These are phyloP conservation scores for Cadophora sp. DNA, from an alignment of 2,329 filamentous ascomycete species.

Conservation along the genomic window DNA sequence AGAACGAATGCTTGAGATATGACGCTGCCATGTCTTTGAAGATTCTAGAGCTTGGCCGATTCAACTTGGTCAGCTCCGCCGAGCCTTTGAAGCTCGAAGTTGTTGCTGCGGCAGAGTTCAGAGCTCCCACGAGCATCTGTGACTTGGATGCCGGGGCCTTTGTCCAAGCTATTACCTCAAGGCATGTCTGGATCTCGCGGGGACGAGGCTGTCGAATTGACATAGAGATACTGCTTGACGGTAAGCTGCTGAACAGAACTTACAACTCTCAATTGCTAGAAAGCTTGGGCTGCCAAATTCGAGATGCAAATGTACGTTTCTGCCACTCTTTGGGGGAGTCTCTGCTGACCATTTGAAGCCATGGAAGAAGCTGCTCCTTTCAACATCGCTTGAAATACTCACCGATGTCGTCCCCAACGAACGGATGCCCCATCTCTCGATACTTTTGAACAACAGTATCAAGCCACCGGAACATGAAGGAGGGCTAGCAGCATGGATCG, in stretches of 20 bases:
- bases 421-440: constrained; percentile 25
- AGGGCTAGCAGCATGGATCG: constrained; percentile 23
- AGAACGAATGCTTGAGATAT: constrained; percentile 20
- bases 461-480: not conserved
- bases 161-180: constrained; percentile 32
- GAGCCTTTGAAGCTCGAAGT: constrained; percentile 32
- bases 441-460: constrained; percentile 31
- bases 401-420: not conserved
- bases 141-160: not conserved
- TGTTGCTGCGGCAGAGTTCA: constrained; percentile 22
- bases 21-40: constrained; percentile 32
- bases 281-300: constrained; percentile 31
- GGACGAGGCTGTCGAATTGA: constrained; percentile 35
- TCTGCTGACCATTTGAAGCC: constrained; percentile 28
- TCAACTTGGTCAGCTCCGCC: constrained; percentile 26
- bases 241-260: constrained; percentile 21
- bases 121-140: not conserved
- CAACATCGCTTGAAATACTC: constrained; percentile 27
- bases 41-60: constrained; percentile 28
- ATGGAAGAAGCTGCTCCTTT: constrained; percentile 27
- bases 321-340: not conserved
- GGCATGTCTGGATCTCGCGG: constrained; percentile 38
- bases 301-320: constrained; percentile 35
- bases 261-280: constrained; percentile 23
- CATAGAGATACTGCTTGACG: constrained; percentile 33